A percentile compares a stretch with the other conserved stretches of the same genome.
phyloP scores from a whole-genome alignment of 768 basidiomycete species.

The Amanita molliuscula region DNA sequence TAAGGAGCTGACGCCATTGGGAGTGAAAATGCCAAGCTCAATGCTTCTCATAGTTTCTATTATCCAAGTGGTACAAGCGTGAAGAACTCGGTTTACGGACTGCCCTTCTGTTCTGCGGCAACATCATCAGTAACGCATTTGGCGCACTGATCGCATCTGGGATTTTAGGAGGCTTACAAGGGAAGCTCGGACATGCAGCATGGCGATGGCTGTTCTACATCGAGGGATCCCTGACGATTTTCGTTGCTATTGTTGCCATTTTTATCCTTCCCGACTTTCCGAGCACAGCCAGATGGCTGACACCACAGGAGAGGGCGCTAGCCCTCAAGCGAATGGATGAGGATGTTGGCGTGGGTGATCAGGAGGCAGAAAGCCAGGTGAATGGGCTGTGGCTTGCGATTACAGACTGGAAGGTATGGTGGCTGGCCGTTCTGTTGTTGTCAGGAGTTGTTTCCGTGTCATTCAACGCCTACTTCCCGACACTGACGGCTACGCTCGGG shows the following conservation, averaged over 20 bases:
- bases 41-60: slow-evolving; percentile 30
- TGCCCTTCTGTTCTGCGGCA: slow-evolving; percentile 65
- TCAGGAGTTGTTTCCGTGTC: slow-evolving; percentile 53
- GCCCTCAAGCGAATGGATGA: slow-evolving; percentile 60
- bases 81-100: slow-evolving; percentile 67
- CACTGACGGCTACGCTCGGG: slow-evolving; percentile 63
- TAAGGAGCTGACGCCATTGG: slow-evolving; percentile 11
- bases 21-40: neutral
- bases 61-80: slow-evolving; percentile 74
- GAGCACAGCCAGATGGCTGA: slow-evolving; percentile 54
- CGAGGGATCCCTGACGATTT: slow-evolving; percentile 55
- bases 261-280: slow-evolving; percentile 79
- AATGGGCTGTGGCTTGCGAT: slow-evolving; percentile 54
- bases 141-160: slow-evolving; percentile 75
- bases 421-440: slow-evolving; percentile 55
- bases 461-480: slow-evolving; percentile 78
- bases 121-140: slow-evolving; percentile 78
- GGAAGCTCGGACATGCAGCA: slow-evolving; percentile 59
- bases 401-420: slow-evolving; percentile 80
- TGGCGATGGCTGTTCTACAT: slow-evolving; percentile 84
- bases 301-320: slow-evolving; percentile 46
- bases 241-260: slow-evolving; percentile 43
- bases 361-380: slow-evolving; percentile 26
- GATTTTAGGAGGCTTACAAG: slow-evolving; percentile 69
- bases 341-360: slow-evolving; percentile 46